Evolutionary conservation across 2,329 filamentous ascomycete species (phyloP).

Genomic region (Hypoxylon sp.): DNA sequence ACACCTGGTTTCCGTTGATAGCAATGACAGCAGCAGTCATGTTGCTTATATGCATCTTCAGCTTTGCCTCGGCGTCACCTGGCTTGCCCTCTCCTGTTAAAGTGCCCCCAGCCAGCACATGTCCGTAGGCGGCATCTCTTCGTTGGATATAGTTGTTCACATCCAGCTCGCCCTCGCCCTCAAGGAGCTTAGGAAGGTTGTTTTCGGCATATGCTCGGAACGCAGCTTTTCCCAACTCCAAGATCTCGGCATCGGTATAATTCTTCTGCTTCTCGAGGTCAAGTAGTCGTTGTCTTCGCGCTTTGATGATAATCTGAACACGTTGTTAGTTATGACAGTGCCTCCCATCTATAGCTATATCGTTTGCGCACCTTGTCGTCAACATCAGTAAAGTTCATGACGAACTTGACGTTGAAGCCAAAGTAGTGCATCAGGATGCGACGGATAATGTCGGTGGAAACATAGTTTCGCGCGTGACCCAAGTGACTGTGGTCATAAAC

Average conservation of each 20-base stretch:
- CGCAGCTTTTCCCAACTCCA: constrained; percentile 65
- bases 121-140: constrained; percentile 68
- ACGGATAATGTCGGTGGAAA: constrained; percentile 89
- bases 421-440: constrained; percentile 89
- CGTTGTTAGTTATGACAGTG: constrained; percentile 71
- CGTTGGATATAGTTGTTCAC: constrained; percentile 65
- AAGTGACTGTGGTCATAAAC: constrained; percentile 83
- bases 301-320: constrained; percentile 69
- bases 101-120: constrained; percentile 69
- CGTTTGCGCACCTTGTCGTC: constrained; percentile 78
- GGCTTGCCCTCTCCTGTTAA: constrained; percentile 72
- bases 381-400: constrained; percentile 94
- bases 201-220: constrained; percentile 70
- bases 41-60: constrained; percentile 88
- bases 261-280: constrained; percentile 82
- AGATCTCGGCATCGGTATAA: constrained; percentile 64
- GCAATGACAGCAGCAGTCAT: constrained; percentile 67
- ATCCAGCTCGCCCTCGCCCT: constrained; percentile 62
- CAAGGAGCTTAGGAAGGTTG: constrained; percentile 68
- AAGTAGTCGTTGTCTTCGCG: constrained; percentile 84
- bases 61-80: constrained; percentile 85
- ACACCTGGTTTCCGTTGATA: constrained; percentile 65
- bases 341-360: constrained; percentile 70
- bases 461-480: constrained; percentile 90
- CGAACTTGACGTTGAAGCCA: constrained; percentile 84